A percentile compares a stretch with the other conserved stretches of the same genome.
phyloP scores from a whole-genome alignment of 2,329 filamentous ascomycete genomes.

The Phaeosphaeria sp. region DNA sequence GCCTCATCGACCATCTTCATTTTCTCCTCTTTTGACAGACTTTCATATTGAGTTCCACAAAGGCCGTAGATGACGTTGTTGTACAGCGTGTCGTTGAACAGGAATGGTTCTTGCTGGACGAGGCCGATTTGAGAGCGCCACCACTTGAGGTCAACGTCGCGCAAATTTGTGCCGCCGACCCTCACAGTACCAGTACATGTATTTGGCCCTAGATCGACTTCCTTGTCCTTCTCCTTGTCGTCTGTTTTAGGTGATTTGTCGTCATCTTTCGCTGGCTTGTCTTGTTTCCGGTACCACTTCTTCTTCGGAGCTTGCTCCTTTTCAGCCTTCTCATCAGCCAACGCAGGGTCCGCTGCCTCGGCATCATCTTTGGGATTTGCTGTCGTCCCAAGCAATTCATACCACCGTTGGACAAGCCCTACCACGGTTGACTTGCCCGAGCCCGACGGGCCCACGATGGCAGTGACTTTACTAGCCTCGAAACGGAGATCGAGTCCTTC shows the following conservation, averaged over 20 bases:
- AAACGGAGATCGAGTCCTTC: constrained; percentile 66
- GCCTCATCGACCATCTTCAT: constrained; percentile 58
- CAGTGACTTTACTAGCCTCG: constrained; percentile 70
- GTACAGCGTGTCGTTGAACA: constrained; percentile 51
- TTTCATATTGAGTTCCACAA: constrained; percentile 54
- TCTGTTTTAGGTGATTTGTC: constrained; percentile 4
- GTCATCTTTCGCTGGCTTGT: background rate
- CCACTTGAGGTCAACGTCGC: constrained; percentile 49
- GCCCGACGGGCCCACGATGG: constrained; percentile 76
- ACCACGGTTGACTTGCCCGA: constrained; percentile 79
- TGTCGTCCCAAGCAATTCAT: constrained; percentile 57
- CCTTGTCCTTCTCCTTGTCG: constrained; percentile 20
- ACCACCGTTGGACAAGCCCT: constrained; percentile 75
- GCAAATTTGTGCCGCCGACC: constrained; percentile 38
- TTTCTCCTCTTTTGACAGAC: constrained; percentile 63
- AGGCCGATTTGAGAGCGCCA: constrained; percentile 56
- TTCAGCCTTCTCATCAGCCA: constrained; percentile 9
- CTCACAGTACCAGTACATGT: constrained; percentile 42
- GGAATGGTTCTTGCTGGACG: constrained; percentile 51
- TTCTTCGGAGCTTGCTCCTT: constrained; percentile 14
- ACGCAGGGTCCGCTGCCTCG: constrained; percentile 4
- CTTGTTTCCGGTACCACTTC: constrained; percentile 13
- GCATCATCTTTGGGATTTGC: constrained; percentile 12
- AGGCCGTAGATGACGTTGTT: constrained; percentile 50
- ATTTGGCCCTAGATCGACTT: constrained; percentile 31